These are phyloP conservation scores for Ascochyta lentis DNA, from an alignment of 2,329 filamentous ascomycete genomes.

Conservation along the genomic window DNA sequence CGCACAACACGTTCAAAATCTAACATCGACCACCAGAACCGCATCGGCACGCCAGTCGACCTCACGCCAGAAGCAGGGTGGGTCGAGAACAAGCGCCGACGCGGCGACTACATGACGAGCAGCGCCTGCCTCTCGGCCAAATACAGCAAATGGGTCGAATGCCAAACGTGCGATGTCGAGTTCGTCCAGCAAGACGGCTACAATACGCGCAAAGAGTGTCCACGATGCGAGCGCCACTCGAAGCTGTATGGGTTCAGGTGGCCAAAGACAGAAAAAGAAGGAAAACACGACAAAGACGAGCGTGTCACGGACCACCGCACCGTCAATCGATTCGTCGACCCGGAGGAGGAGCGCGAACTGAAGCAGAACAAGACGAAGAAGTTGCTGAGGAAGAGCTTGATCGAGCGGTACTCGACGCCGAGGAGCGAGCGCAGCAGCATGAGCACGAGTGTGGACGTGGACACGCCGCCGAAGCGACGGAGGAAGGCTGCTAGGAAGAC, in stretches of 20 bases:
- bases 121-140: constrained; percentile 76
- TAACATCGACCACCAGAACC: constrained; percentile 35
- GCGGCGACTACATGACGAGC: constrained; percentile 76
- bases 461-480: constrained; percentile 31
- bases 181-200: constrained; percentile 93
- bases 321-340: constrained; percentile 81
- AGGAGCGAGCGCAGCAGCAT: constrained; percentile 33
- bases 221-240: constrained; percentile 91
- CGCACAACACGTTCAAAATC: constrained; percentile 48
- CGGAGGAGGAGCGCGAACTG: constrained; percentile 64
- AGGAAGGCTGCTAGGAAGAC: constrained; percentile 36
- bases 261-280: constrained; percentile 90
- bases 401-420: constrained; percentile 39
- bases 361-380: constrained; percentile 41
- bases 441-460: constrained; percentile 33
- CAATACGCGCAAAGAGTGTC: constrained; percentile 81
- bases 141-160: constrained; percentile 84
- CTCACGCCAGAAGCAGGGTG: constrained; percentile 31
- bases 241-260: constrained; percentile 94
- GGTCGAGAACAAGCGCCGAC: constrained; percentile 41
- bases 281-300: constrained; percentile 72
- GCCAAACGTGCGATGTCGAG: constrained; percentile 78
- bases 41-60: constrained; percentile 39
- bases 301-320: constrained; percentile 82
- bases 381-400: constrained; percentile 29